phyloP scores from a whole-genome alignment of 2,329 filamentous ascomycete species.

The Sarocladium oryzae region DNA sequence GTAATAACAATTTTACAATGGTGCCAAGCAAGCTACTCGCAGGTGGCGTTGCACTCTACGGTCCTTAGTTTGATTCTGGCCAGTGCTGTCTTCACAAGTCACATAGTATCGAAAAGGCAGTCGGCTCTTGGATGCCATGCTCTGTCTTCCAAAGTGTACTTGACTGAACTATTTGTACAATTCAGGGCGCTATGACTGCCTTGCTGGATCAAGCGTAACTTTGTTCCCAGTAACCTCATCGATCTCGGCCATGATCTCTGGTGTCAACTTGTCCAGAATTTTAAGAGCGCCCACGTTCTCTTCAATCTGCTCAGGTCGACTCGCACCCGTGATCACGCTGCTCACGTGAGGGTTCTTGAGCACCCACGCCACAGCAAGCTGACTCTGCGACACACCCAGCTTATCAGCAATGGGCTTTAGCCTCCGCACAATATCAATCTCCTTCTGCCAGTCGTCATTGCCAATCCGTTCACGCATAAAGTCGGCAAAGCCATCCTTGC shows the following conservation, averaged over 20 bases:
- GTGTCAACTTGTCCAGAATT: constrained; percentile 40
- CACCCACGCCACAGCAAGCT: constrained; percentile 47
- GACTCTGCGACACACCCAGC: constrained; percentile 45
- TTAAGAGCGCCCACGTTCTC: constrained; percentile 43
- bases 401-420: constrained; percentile 48
- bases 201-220: constrained; percentile 11
- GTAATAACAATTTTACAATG: no score
- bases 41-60: no score
- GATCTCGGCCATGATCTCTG: constrained; percentile 44
- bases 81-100: no score
- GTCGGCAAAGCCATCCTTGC: constrained; percentile 50
- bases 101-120: no score
- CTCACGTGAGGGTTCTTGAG: constrained; percentile 48
- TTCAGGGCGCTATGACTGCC: no score
- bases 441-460: constrained; percentile 48
- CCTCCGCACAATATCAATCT: constrained; percentile 38
- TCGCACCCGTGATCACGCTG: constrained; percentile 47
- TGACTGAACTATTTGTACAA: no score
- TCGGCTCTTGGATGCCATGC: no score
- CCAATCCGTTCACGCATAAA: constrained; percentile 41
- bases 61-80: no score
- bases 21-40: no score
- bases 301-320: constrained; percentile 42
- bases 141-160: no score
- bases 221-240: constrained; percentile 30